Evolutionary conservation across 2,329 filamentous ascomycete genomes (phyloP), one percentile per base, ranked within the genome.

Genomic region (Sporothrix euskadiensis): DNA sequence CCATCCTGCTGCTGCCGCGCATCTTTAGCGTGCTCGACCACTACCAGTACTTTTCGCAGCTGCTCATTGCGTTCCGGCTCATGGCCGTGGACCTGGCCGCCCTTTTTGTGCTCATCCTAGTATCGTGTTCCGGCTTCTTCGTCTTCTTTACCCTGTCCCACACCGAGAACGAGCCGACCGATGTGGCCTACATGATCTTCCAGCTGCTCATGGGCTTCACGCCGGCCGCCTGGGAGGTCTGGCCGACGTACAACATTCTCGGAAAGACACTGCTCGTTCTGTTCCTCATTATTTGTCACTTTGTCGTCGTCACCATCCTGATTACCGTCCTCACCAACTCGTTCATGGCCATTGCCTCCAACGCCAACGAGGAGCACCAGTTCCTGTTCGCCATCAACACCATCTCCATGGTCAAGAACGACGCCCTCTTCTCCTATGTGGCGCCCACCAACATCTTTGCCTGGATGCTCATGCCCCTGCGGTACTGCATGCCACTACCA

Each of bases 361-460:
- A 98, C 79, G 94, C 94, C 8, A 93, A 94, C 72, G 92, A 98
- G 80, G 95, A 98, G 82, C 94, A 98, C 75, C 89, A 91, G 85
- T 98, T 97, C 80, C 83, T 98, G 2, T 98, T 98, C 79, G 95
- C 95, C 0, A 94, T 98, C 81, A 98, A 98, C 80, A 97, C 95
- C 4, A 97, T 98, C 69, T 97, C 94, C 4, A 97, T 97, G 93
- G 95, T 98, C 76, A 98, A 98, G 81, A 97, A 96, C n/a, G 95
- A 98, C 80, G 92, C 94, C 0, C 85, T 98, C 0, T 98, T 98
- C 84, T 97, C 94, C 3, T 98, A 98, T 80, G 89, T 98, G 75
- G 92, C 95, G 1, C 95, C 95, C 0, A 91, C 92, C 16, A 98
- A 98, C 79, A 92, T 98, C 41, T 88, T 98, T 75, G 94, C 93